A percentile compares a stretch with the other conserved stretches of the same genome.
These are phyloP conservation scores for Tephrocybe sp. DNA, from an alignment of 768 basidiomycete genomes.

Conservation along the genomic window DNA sequence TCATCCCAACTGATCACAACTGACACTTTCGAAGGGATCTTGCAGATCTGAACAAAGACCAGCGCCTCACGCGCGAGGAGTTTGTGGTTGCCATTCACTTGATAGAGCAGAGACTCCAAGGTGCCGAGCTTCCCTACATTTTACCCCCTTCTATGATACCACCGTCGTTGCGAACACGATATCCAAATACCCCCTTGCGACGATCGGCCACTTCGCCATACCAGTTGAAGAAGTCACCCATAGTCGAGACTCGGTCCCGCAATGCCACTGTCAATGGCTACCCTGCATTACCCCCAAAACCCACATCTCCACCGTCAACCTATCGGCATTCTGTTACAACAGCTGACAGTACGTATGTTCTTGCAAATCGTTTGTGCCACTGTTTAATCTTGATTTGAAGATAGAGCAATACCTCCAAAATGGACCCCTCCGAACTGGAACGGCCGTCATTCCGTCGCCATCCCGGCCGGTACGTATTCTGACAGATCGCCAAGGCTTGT, in stretches of 20 bases:
- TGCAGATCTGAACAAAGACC: conserved; percentile 32
- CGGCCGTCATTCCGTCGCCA: not conserved
- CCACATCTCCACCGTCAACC: conserved; percentile 3
- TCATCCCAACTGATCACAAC: not conserved
- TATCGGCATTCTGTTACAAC: not conserved
- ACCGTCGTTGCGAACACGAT: conserved; percentile 21
- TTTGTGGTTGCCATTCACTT: conserved; percentile 39
- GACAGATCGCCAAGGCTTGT: not conserved
- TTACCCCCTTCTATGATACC: conserved; percentile 34
- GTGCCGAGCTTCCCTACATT: conserved; percentile 29
- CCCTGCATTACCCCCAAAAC: conserved; percentile 14
- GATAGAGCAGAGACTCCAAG: conserved; percentile 29
- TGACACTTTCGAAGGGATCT: conserved; percentile 28
- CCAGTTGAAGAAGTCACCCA: not conserved
- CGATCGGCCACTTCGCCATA: conserved; percentile 2
- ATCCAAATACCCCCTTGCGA: conserved; percentile 3
- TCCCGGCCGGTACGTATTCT: not conserved
- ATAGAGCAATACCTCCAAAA: not conserved
- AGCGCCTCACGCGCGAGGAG: conserved; percentile 33
- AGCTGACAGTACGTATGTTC: conserved; percentile 5
- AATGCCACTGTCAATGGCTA: not conserved
- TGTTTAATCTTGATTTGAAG: not conserved
- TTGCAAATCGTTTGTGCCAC: no score
- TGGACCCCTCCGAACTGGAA: not conserved
- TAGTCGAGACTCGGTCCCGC: not conserved